phyloP scores from a whole-genome alignment of 1,284 basidiomycete genomes.

The Gomphus bonarii region DNA sequence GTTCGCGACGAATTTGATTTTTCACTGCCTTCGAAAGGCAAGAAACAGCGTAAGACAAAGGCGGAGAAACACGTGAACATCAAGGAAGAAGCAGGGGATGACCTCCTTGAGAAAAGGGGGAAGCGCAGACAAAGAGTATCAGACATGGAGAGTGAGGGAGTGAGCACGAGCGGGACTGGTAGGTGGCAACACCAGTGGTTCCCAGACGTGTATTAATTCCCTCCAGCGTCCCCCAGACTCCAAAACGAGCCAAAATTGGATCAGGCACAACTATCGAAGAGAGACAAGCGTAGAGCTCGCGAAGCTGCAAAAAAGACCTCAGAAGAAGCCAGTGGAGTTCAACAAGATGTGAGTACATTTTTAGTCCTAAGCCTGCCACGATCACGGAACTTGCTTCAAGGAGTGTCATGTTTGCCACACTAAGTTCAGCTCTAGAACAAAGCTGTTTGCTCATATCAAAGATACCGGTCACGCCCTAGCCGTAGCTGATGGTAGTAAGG shows the following conservation, averaged over 20 bases:
- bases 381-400: conserved; percentile 5
- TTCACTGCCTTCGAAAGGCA: conserved; percentile 2
- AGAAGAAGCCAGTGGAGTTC: conserved; percentile 19
- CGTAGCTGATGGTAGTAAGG: conserved; percentile 14
- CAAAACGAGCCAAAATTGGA: background rate
- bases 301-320: conserved; percentile 68
- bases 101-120: background rate
- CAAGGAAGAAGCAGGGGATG: background rate
- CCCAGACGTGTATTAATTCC: background rate
- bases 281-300: conserved; percentile 68
- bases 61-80: conserved; percentile 13
- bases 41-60: conserved; percentile 12
- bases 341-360: conserved; percentile 5
- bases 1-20: conserved; percentile 10
- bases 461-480: conserved; percentile 67
- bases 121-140: background rate
- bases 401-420: conserved; percentile 66
- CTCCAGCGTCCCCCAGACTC: background rate
- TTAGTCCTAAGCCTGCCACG: conserved; percentile 11
- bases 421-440: conserved; percentile 63
- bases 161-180: background rate
- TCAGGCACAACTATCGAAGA: conserved; percentile 51
- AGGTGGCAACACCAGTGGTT: background rate
- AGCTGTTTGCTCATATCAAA: conserved; percentile 70
- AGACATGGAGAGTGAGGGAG: background rate